Evolutionary conservation across 2,329 filamentous ascomycete genomes (phyloP).

Genomic region (Phialophora verrucosa): DNA sequence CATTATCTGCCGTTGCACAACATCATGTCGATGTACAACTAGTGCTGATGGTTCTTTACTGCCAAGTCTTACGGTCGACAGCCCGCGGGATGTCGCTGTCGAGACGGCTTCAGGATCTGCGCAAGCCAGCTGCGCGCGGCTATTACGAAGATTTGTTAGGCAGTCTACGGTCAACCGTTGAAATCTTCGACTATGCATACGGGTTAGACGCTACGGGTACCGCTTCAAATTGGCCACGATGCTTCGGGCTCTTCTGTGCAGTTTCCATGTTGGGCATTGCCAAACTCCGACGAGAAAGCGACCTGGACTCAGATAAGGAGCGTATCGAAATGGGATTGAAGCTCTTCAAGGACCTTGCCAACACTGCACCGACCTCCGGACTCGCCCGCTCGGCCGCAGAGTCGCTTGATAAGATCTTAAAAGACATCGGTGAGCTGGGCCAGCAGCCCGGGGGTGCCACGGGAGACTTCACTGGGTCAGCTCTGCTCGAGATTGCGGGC

Average conservation of each 20-base stretch:
- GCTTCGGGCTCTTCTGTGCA: constrained; percentile 32
- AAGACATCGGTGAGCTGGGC: constrained; percentile 16
- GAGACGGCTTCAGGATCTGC: constrained; percentile 15
- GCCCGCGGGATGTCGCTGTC: background rate
- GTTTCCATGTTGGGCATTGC: constrained; percentile 29
- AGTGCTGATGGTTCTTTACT: constrained; percentile 27
- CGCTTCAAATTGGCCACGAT: constrained; percentile 28
- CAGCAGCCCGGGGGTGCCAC: background rate
- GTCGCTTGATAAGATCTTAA: constrained; percentile 16
- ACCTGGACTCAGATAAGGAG: constrained; percentile 25
- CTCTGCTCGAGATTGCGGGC: background rate
- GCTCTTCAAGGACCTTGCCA: constrained; percentile 24
- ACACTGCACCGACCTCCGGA: constrained; percentile 4
- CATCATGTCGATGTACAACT: constrained; percentile 32
- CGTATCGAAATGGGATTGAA: constrained; percentile 21
- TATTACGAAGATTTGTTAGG: constrained; percentile 25
- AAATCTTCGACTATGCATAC: constrained; percentile 29
- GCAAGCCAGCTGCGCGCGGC: constrained; percentile 13
- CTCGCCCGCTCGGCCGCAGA: constrained; percentile 18
- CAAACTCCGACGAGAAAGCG: constrained; percentile 27
- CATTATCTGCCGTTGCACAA: constrained; percentile 22
- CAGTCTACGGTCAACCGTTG: constrained; percentile 25
- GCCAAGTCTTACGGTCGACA: constrained; percentile 18
- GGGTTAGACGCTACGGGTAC: constrained; percentile 22
- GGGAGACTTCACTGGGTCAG: background rate